Percentiles rank a stretch among this genome's conserved stretches.
Conservation (phyloP, 139 green algal species). For the Volvox reticuliferus region DNA sequence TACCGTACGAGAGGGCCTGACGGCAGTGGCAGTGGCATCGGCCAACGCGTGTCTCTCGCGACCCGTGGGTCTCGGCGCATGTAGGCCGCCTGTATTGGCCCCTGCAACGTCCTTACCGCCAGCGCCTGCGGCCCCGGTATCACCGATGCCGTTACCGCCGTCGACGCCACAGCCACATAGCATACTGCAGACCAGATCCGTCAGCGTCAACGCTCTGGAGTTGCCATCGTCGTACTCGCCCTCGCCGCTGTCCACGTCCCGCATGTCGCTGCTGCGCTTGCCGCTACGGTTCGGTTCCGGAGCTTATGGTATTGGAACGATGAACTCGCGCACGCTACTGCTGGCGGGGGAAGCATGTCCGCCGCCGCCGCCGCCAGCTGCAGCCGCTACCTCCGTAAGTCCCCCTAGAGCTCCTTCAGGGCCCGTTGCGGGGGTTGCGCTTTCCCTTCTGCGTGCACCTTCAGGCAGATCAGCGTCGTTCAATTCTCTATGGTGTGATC, state of each 20-base stretch:
- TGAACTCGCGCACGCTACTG: neutral
- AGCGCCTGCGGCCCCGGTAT: neutral
- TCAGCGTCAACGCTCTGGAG: conserved; percentile 8
- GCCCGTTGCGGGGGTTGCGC: neutral
- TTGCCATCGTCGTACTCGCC: neutral
- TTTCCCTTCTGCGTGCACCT: neutral
- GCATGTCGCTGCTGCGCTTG: neutral
- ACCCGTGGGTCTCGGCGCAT: neutral
- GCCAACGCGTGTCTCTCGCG: neutral
- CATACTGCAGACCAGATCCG: neutral
- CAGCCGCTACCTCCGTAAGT: too few species aligned
- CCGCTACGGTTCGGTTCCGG: neutral
- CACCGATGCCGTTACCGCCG: neutral
- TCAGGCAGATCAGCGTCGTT: neutral
- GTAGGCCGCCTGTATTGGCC: neutral
- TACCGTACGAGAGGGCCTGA: conserved; percentile 21
- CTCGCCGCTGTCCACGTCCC: neutral
- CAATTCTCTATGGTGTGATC: neutral
- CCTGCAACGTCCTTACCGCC: neutral
- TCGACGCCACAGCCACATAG: neutral
- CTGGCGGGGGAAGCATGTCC: neutral
- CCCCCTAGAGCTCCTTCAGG: neutral
- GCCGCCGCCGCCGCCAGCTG: too few species aligned
- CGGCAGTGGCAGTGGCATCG: neutral
- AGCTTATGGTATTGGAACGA: neutral